Percentiles rank a stretch among this genome's conserved stretches.
phyloP scores from a whole-genome alignment of 1,284 basidiomycete species.

The Cutaneotrichosporon cutaneum region DNA sequence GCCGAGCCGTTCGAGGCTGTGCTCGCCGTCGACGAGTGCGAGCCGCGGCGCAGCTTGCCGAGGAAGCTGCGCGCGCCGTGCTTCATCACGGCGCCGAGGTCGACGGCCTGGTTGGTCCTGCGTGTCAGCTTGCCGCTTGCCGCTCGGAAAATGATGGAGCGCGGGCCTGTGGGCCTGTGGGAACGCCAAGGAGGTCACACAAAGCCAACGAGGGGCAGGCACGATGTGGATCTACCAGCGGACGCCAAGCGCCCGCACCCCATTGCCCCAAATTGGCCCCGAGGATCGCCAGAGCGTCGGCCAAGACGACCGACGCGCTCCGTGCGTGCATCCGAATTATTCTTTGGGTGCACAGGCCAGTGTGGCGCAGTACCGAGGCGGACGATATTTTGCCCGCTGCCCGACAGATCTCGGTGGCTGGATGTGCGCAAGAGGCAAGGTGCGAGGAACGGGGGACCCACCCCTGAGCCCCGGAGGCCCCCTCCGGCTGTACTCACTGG shows the following conservation, averaged over 20 bases:
- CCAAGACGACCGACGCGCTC: not conserved
- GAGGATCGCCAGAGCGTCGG: not conserved
- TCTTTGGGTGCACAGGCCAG: too few species aligned
- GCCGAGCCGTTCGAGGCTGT: conserved; percentile 6
- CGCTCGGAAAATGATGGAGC: not conserved
- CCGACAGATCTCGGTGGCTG: not conserved
- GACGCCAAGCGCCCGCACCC: not conserved
- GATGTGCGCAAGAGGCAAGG: not conserved
- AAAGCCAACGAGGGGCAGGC: not conserved
- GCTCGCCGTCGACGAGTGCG: conserved; percentile 14
- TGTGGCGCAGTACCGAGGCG: too few species aligned
- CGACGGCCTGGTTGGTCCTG: conserved; percentile 31
- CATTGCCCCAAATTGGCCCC: not conserved
- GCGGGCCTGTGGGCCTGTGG: not conserved
- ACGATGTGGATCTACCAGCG: too few species aligned
- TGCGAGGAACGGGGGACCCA: not conserved
- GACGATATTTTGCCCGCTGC: too few species aligned
- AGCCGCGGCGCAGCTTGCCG: conserved; percentile 40
- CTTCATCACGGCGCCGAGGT: conserved; percentile 44
- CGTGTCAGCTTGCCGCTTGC: conserved; percentile 7
- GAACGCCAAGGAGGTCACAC: not conserved
- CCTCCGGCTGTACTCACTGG: conserved; percentile 29
- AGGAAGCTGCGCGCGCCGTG: conserved; percentile 45
- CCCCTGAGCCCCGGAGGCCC: not conserved
- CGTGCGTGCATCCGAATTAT: too few species aligned